Base-by-base conservation (phyloP, 1,284 basidiomycete species). In the Trametes sp. region DNA sequence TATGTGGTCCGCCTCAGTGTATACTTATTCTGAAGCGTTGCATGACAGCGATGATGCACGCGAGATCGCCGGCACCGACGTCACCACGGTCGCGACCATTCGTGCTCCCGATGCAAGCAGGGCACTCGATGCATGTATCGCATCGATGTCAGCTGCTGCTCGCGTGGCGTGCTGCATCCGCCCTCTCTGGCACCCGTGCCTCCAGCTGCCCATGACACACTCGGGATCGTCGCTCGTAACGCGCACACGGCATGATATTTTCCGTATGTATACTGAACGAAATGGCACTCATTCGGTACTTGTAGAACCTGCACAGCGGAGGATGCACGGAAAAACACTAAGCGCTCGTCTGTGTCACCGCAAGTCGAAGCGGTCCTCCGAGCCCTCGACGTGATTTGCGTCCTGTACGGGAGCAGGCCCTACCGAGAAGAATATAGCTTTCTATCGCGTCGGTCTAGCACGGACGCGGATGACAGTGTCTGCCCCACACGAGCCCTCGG, bases 71-170 rank as follows among this genome's bases (percentile, higher is more conserved):
- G 24, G 28, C 36, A 57, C 21, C 48, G 52, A 55, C 53, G 52
- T 60, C 57, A 58, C 48, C 49, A 26, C 35, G 49, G 41, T 49
- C 38, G 57, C 56, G n/a, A 55, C 52, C 36, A 51, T 55, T 33
- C 29, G 36, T 35, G 26, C 41, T 13, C n/a, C 46, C 45, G 44
- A 54, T 48, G 19, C 41, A 26, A 46, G 50, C 33, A 53, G 29
- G 42, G 33, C 52, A 5, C 24, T 19, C 19, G 44, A 59, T 42
- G 57, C 41, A 59, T 59, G 50, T 45, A 53, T 59, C 57, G 42
- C 42, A 59, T 53, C 50, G 42, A 59, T 53, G 35, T 26, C n/a
- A 52, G 50, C 35, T 36, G 50, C 49, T 45, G 49, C 50, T 53
- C 50, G 41, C 50, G 41, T 59, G 50, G 52, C 51, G 14, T 11